Base-by-base conservation (phyloP, 257 asterid species). In the Anisodus acutangulus region DNA sequence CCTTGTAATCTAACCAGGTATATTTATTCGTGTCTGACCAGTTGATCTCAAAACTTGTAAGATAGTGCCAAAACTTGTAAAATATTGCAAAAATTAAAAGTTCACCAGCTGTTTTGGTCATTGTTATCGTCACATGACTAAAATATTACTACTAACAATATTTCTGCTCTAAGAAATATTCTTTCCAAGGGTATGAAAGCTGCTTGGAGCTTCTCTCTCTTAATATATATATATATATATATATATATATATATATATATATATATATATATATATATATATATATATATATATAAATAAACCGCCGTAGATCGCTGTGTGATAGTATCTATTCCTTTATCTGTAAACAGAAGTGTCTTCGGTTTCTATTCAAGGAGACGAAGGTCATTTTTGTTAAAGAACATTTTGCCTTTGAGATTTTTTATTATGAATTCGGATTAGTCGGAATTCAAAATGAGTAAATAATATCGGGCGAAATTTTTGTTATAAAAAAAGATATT, bases 41-140 rank as follows among this genome's bases (percentile, higher is more conserved):
- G 31, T 71, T 84, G 79, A 43, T 54, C 41, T 6, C 81, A 79
- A 84, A 80, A 51, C 79, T 17, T 58, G 35, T 71, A 81, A 82
- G 69, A 17, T 53, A 60, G 19, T 60, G 60, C 68, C 41, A 60
- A 16, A 49, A 13, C 43, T 76, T 76, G 35, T 11, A 51, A 47
- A 74, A 47, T 71, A 71, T 71, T 45, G 35, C 54, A 5, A 57
- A 74, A 49, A 69, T 69, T 39, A 69, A 69, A 37, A 37, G 11
- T 6, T 49, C 58, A 49, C 80, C 80, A 47, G 39, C 41, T 10
- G 19, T 72, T 72, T 72, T 51, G 26, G 64, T 76, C 81, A 76
- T 76, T 26, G 81, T 51, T 51, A 53, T 76, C 47, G 81, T 76
- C 81, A 76, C 45, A 76, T 7, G 81, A 76, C 13, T 16, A 41